Conservation (phyloP, 1,284 basidiomycete genomes). For the Irpex sp. region DNA sequence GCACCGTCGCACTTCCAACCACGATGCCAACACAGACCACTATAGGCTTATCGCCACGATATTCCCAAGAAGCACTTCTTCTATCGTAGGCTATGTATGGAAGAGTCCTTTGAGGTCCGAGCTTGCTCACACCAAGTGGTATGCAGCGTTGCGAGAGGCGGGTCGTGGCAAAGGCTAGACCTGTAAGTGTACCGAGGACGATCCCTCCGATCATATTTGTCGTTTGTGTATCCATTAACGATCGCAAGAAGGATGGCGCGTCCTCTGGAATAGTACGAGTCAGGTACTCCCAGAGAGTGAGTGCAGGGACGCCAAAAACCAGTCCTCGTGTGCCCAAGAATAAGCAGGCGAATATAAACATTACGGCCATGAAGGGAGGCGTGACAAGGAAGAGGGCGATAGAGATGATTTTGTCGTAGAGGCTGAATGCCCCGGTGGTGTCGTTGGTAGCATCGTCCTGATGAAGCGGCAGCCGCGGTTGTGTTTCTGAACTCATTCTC, state of each 20-base stretch:
- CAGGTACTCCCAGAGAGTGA: not conserved
- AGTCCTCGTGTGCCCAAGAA: not conserved
- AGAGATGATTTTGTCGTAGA: not conserved
- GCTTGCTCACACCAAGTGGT: not conserved
- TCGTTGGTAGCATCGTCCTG: too few species aligned
- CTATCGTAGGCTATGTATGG: not conserved
- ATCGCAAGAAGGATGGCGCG: not conserved
- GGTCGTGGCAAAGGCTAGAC: not conserved
- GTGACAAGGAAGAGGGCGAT: not conserved
- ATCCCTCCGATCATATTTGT: not conserved
- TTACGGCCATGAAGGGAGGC: not conserved
- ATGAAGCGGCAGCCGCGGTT: too few species aligned
- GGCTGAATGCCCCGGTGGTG: not conserved
- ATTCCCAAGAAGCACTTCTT: not conserved
- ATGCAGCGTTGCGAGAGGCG: not conserved
- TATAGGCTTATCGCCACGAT: not conserved
- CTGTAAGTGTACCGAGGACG: not conserved
- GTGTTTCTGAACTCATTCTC: too few species aligned
- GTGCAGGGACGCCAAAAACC: not conserved
- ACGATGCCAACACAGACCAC: not conserved
- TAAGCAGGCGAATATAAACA: not conserved
- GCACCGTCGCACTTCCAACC: not conserved
- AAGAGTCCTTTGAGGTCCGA: not conserved
- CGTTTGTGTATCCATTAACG: not conserved
- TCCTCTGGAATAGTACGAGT: not conserved